phyloP scores from a whole-genome alignment of 2,329 filamentous ascomycete species.

The Lojkania enalia region DNA sequence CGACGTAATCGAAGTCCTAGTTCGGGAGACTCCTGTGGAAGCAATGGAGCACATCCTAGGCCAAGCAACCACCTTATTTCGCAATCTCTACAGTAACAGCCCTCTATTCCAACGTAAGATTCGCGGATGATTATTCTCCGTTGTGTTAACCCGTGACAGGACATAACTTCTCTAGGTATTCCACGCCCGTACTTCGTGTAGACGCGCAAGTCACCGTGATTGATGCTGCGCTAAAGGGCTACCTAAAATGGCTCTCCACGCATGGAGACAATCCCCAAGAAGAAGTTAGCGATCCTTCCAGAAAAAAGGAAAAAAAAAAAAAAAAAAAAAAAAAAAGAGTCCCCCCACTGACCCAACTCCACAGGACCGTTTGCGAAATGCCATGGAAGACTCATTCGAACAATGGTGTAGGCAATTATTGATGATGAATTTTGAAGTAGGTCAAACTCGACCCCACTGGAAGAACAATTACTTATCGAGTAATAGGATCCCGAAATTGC shows the following conservation, averaged over 20 bases:
- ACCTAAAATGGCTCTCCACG: slow-evolving; percentile 72
- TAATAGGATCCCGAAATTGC: slow-evolving; percentile 75
- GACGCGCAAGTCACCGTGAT: slow-evolving; percentile 91
- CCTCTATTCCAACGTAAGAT: slow-evolving; percentile 60
- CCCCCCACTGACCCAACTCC: no score
- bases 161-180: slow-evolving; percentile 62
- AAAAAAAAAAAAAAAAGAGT: no score
- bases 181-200: slow-evolving; percentile 72
- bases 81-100: slow-evolving; percentile 73
- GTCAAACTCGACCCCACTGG: slow-evolving; percentile 3
- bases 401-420: slow-evolving; percentile 74
- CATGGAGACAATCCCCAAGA: slow-evolving; percentile 57
- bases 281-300: slow-evolving; percentile 50
- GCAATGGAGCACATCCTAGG: slow-evolving; percentile 86
- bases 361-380: slow-evolving; percentile 55
- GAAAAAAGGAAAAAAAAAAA: no score
- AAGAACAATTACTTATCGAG: neutral
- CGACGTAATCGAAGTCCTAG: slow-evolving; percentile 84
- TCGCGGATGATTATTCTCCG: neutral
- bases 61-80: slow-evolving; percentile 73
- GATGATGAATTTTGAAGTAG: slow-evolving; percentile 70
- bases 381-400: slow-evolving; percentile 67
- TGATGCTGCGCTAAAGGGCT: slow-evolving; percentile 85
- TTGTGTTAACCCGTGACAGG: slow-evolving; percentile 14
- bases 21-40: slow-evolving; percentile 78